Base-by-base conservation (phyloP, 331 rosid species). In the Quercus tomentella region DNA sequence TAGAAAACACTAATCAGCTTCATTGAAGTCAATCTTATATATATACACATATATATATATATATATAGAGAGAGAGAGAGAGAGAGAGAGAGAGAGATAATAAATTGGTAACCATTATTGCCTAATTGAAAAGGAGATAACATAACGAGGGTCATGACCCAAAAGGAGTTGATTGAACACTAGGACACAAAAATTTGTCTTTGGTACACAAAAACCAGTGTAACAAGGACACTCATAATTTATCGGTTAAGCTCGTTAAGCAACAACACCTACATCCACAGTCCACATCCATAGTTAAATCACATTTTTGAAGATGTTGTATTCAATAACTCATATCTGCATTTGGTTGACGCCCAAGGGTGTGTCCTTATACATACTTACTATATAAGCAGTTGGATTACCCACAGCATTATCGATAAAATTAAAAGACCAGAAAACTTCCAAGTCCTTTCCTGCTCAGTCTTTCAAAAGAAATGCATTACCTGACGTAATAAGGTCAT, bases 401-500 rank as follows among this genome's bases (percentile, higher is more conserved):
- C 33, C 41, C 71, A 31, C 71, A 17, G 12, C 6, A 30, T 31
- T 33, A 20, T 18, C 7, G 1, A 66, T 66, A 33, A 20, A 66
- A 66, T 66, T 31, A 66, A 18, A 63, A 63, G 12, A 67, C 25
- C 51, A 20, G 5, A n/a, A 35, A 61, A 18, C 33, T 80, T 26
- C 33, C 17, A 60, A 28, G 72, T 67, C 55, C 76, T 58, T 72
- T 45, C 55, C 43, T 63, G 71, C 70, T 65, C 76, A 66, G 55
- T 77, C 2, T 61, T 8, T 73, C 58, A 83, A 43, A 43, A 67
- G 63, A 79, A 68, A 52, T 60, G 56, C 37, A 16, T 26, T 83
- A 96, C 99, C 99, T 96, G 99, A 76, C 86, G 92, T 77, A 96
- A 85, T 72, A 96, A 80, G 77, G 96, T 80, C 88, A 92, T 89